Conservation (phyloP, 208 protist genomes). For the Endotrypanum monterogeii region DNA sequence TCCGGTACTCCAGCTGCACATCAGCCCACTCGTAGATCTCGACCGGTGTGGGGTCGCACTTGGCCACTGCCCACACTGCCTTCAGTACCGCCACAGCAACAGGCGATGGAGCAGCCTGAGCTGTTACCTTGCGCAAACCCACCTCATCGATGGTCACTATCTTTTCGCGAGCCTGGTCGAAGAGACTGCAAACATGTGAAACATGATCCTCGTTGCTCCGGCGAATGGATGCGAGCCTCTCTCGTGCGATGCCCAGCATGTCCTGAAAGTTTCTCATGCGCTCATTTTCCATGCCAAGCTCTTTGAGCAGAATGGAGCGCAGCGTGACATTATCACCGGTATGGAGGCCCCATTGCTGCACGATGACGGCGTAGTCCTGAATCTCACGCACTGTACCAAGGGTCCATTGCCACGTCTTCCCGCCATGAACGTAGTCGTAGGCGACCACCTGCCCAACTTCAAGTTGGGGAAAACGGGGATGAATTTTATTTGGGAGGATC, state of each 20-base stretch:
- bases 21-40: slow-evolving; percentile 68
- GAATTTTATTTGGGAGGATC: slow-evolving; percentile 28
- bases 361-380: slow-evolving; percentile 36
- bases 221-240: slow-evolving; percentile 56
- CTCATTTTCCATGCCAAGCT: slow-evolving; percentile 50
- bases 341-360: slow-evolving; percentile 66
- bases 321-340: slow-evolving; percentile 46
- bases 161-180: slow-evolving; percentile 36
- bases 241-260: slow-evolving; percentile 44
- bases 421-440: slow-evolving; percentile 57
- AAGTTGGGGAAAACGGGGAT: slow-evolving; percentile 27
- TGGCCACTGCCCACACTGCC: slow-evolving; percentile 47
- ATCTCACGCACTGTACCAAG: slow-evolving; percentile 55
- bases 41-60: slow-evolving; percentile 57
- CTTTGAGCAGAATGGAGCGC: slow-evolving; percentile 50
- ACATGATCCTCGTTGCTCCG: slow-evolving; percentile 71
- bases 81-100: slow-evolving; percentile 67
- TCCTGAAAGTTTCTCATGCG: slow-evolving; percentile 56
- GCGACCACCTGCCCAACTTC: slow-evolving; percentile 55
- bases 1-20: slow-evolving; percentile 64
- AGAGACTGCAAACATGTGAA: slow-evolving; percentile 34
- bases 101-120: slow-evolving; percentile 48
- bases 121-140: slow-evolving; percentile 51
- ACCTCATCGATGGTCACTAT: slow-evolving; percentile 53
- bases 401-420: slow-evolving; percentile 68